These are phyloP conservation scores for Elaeis oleifera DNA, from an alignment of 202 grass and related monocot genomes.

Conservation along the genomic window DNA sequence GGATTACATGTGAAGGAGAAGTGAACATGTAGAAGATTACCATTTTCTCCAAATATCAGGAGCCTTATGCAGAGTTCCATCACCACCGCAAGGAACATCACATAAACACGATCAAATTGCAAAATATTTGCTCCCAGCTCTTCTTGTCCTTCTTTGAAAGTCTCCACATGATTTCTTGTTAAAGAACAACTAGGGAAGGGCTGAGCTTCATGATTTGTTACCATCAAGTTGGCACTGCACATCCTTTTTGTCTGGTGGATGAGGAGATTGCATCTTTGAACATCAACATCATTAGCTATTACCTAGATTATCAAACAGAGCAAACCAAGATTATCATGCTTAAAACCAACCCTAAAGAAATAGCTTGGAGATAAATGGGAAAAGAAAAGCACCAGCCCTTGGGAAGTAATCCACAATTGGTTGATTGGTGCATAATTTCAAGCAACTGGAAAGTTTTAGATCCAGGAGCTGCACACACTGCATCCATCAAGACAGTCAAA, in stretches of 20 bases:
- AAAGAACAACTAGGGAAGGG: constrained; percentile 74
- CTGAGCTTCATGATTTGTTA: constrained; percentile 97
- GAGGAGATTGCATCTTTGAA: constrained; percentile 96
- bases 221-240: constrained; percentile 87
- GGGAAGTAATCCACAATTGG: constrained; percentile 66
- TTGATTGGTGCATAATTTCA: constrained; percentile 90
- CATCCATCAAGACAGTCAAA: constrained; percentile 1
- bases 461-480: constrained; percentile 97
- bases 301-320: constrained; percentile 45
- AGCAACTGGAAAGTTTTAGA: constrained; percentile 99
- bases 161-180: constrained; percentile 33
- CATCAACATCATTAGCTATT: constrained; percentile 93
- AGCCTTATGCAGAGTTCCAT: constrained; percentile 84
- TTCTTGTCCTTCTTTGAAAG: constrained; percentile 18
- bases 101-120: constrained; percentile 83
- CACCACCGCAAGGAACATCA: constrained; percentile 97
- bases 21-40: constrained; percentile 19
- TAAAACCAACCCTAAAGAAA: background rate
- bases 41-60: constrained; percentile 98
- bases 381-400: constrained; percentile 45
- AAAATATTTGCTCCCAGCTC: constrained; percentile 31
- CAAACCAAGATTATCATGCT: background rate
- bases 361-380: background rate
- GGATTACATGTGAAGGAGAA: background rate
- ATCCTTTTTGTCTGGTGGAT: constrained; percentile 99